Percentiles rank a stretch among this genome's conserved stretches.
Evolutionary conservation across 768 basidiomycete genomes (phyloP).

Genomic region (Boletus fagicola): DNA sequence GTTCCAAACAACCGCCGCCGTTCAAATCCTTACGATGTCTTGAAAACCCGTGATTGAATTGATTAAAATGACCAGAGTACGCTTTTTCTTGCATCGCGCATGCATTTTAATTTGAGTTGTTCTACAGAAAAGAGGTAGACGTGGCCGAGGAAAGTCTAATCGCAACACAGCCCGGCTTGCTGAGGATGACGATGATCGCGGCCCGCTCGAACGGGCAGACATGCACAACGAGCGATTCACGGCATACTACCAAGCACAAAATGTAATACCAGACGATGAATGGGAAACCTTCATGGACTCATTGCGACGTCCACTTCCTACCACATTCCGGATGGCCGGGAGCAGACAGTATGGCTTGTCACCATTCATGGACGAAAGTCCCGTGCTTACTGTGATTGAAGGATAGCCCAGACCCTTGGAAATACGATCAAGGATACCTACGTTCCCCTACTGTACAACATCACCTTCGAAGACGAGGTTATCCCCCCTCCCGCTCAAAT

Average conservation of each 20-base stretch:
- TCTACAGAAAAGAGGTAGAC: constrained; percentile 21
- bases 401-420: constrained; percentile 73
- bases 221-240: constrained; percentile 72
- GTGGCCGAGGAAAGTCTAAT: constrained; percentile 10
- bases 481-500: constrained; percentile 82
- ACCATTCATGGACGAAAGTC: background rate
- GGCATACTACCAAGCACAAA: constrained; percentile 72
- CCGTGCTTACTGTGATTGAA: constrained; percentile 30
- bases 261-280: constrained; percentile 72
- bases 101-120: background rate
- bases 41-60: background rate
- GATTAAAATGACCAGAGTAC: constrained; percentile 18
- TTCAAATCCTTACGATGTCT: background rate
- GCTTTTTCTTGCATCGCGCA: background rate
- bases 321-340: constrained; percentile 91
- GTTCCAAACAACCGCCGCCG: constrained; percentile 30
- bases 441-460: constrained; percentile 70
- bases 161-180: constrained; percentile 7
- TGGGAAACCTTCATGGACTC: constrained; percentile 72
- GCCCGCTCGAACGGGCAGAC: constrained; percentile 54
- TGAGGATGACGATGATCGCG: constrained; percentile 40
- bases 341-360: constrained; percentile 66
- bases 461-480: constrained; percentile 71
- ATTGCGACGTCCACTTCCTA: constrained; percentile 75
- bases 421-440: constrained; percentile 72